Evolutionary conservation across 2,329 filamentous ascomycete genomes (phyloP).

Genomic region (Sclerotinia nivalis): DNA sequence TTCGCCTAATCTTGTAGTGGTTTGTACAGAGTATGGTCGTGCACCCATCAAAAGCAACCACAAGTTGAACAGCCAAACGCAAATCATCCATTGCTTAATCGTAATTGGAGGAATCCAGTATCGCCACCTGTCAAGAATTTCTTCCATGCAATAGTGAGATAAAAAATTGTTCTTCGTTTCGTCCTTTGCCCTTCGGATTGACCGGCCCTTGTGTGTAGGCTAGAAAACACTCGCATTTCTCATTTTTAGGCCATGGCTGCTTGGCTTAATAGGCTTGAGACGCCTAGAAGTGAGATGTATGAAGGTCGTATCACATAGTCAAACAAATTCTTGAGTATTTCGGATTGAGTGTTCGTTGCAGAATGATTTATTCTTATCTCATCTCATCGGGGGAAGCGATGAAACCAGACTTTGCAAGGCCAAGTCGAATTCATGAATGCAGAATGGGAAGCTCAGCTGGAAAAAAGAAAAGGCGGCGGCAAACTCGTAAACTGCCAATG

Average conservation of each 20-base stretch:
- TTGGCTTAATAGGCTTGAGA: conserved; percentile 4
- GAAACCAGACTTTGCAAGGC: neutral
- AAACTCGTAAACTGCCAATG: conserved; percentile 8
- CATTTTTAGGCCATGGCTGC: neutral
- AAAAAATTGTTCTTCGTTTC: conserved; percentile 4
- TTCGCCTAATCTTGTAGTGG: neutral
- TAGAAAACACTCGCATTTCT: neutral
- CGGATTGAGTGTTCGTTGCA: neutral
- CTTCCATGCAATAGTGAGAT: conserved; percentile 15
- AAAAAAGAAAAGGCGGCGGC: neutral
- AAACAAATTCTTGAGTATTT: neutral
- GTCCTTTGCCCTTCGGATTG: conserved; percentile 4
- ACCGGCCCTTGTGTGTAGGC: neutral
- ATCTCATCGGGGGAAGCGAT: neutral
- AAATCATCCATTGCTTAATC: neutral
- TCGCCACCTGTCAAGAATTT: neutral
- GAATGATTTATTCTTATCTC: neutral
- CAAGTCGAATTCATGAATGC: neutral
- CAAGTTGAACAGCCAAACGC: neutral
- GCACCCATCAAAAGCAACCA: conserved; percentile 11
- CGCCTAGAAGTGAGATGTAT: neutral
- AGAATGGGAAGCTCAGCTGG: neutral
- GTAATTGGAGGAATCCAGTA: neutral
- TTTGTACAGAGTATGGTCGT: neutral
- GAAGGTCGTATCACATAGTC: neutral